These are phyloP conservation scores for Rosa persica DNA, from an alignment of 306 rosid species.

Conservation along the genomic window DNA sequence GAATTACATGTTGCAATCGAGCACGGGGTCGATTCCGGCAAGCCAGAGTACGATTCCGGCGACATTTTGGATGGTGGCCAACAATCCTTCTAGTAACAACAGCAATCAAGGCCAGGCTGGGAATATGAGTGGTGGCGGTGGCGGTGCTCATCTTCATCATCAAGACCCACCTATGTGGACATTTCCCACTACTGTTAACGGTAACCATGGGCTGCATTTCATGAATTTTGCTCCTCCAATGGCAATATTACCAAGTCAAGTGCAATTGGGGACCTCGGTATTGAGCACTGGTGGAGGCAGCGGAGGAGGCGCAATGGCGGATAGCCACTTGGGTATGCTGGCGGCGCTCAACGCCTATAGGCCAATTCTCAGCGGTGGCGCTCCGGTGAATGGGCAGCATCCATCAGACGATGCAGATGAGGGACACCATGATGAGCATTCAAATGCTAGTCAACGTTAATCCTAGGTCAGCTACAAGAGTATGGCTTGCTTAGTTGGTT, in stretches of 20 bases:
- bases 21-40: slow-evolving; percentile 65
- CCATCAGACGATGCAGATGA: slow-evolving; percentile 42
- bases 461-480: slow-evolving; percentile 40
- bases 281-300: slow-evolving; percentile 2
- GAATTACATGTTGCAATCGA: slow-evolving; percentile 66
- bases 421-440: slow-evolving; percentile 40
- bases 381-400: slow-evolving; percentile 39
- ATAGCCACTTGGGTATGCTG: slow-evolving; percentile 71
- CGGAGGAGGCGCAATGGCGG: slow-evolving; percentile 28
- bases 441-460: slow-evolving; percentile 30
- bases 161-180: slow-evolving; percentile 48
- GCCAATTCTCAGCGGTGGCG: slow-evolving; percentile 38
- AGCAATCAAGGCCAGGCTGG: slow-evolving; percentile 33
- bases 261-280: slow-evolving; percentile 43
- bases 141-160: slow-evolving; percentile 13
- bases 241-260: slow-evolving; percentile 60
- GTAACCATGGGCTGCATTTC: slow-evolving; percentile 56
- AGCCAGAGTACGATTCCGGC: slow-evolving; percentile 61
- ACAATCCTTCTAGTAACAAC: slow-evolving; percentile 16
- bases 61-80: slow-evolving; percentile 71
- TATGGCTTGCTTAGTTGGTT: slow-evolving; percentile 38
- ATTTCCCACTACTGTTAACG: slow-evolving; percentile 31
- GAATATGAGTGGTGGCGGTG: slow-evolving; percentile 7
- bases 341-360: slow-evolving; percentile 67
- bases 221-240: slow-evolving; percentile 82